These are phyloP conservation scores for Acmispon strigosus DNA, from an alignment of 306 rosid genomes.

Conservation along the genomic window DNA sequence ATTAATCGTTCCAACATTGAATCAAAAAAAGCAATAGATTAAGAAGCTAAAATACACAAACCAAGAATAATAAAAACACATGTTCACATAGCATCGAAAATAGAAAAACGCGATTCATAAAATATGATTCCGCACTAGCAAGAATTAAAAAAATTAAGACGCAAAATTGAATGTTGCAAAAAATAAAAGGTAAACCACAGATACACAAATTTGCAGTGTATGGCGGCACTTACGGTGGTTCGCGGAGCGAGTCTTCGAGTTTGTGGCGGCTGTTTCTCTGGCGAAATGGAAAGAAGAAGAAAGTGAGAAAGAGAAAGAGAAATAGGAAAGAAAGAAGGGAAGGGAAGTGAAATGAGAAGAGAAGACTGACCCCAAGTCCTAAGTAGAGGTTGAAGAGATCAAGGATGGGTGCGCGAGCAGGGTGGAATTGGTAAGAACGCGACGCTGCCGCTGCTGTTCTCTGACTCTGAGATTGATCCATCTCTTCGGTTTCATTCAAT, in stretches of 20 bases:
- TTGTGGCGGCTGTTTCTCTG: constrained; percentile 66
- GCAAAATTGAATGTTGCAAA: neutral
- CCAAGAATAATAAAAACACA: neutral
- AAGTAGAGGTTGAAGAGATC: constrained; percentile 91
- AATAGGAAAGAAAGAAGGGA: neutral
- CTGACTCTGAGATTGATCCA: constrained; percentile 86
- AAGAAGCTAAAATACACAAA: neutral
- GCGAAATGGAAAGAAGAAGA: neutral
- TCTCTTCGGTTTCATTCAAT: constrained; percentile 19
- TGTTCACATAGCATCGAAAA: neutral
- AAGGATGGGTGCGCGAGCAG: constrained; percentile 65
- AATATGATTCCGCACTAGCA: neutral
- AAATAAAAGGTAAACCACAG: neutral
- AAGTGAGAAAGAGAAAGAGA: neutral
- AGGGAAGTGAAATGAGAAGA: neutral
- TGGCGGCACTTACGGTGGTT: constrained; percentile 38
- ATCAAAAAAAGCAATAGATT: neutral
- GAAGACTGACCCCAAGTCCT: constrained; percentile 43
- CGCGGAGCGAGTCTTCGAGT: constrained; percentile 54
- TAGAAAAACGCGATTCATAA: neutral
- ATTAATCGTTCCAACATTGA: constrained; percentile 1
- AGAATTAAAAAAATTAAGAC: too few relatives aligned
- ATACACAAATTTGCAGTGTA: neutral
- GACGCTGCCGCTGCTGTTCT: constrained; percentile 30
- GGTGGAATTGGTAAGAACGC: constrained; percentile 75